These are phyloP conservation scores for Pyrenochaeta sp. DNA, from an alignment of 2,329 filamentous ascomycete species.

Conservation along the genomic window DNA sequence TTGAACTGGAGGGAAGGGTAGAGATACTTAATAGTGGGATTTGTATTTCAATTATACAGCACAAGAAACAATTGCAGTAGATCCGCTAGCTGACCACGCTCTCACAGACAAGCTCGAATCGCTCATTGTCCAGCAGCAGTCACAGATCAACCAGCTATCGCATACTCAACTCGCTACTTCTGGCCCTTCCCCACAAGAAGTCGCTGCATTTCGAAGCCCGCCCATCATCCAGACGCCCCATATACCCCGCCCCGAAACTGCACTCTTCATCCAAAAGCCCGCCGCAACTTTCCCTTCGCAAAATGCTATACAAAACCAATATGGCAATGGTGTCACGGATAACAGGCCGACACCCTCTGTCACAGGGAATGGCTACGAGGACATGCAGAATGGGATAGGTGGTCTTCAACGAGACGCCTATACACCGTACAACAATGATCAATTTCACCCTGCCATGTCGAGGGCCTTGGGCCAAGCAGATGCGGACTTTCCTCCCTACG, in stretches of 20 bases:
- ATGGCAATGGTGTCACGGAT: slow-evolving; percentile 51
- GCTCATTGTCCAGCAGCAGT: slow-evolving; percentile 56
- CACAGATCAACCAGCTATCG: slow-evolving; percentile 56
- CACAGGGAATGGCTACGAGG: slow-evolving; percentile 44
- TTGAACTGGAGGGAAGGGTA: background rate
- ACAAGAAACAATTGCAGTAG: background rate
- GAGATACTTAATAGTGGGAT: background rate
- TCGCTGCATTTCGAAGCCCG: slow-evolving; percentile 45
- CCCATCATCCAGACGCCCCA: slow-evolving; percentile 52
- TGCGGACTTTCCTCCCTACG: slow-evolving; percentile 65
- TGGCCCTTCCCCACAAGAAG: slow-evolving; percentile 43
- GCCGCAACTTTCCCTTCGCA: slow-evolving; percentile 44
- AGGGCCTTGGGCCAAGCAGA: slow-evolving; percentile 43
- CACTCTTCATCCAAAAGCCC: slow-evolving; percentile 57
- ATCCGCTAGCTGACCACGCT: slow-evolving; percentile 8
- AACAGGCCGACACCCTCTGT: slow-evolving; percentile 32
- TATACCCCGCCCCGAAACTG: slow-evolving; percentile 54
- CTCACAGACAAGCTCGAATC: slow-evolving; percentile 56
- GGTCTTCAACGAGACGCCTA: slow-evolving; percentile 42
- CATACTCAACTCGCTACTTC: slow-evolving; percentile 33
- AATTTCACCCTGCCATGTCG: slow-evolving; percentile 39
- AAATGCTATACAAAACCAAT: slow-evolving; percentile 42
- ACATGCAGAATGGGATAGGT: slow-evolving; percentile 31
- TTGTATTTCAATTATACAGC: background rate
- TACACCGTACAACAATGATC: slow-evolving; percentile 38